Percentiles rank a stretch among this genome's conserved stretches.
These are phyloP conservation scores for Penicillium diatomitis DNA, from an alignment of 495 filamentous ascomycete genomes.

Conservation along the genomic window DNA sequence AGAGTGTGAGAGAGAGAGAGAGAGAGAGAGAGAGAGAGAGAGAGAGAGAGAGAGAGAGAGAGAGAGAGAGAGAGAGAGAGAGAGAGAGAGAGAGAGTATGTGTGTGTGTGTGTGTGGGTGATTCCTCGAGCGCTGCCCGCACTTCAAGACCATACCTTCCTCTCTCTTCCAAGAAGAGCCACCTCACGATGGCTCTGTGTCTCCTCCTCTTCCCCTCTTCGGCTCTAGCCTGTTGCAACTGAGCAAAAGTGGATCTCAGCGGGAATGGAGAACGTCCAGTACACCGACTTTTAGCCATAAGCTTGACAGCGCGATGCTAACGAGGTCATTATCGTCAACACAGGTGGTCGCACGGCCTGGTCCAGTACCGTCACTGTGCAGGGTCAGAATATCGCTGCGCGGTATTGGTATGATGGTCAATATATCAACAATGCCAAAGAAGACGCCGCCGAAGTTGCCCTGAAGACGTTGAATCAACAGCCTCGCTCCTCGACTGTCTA, in stretches of 20 bases:
- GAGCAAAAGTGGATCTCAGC: conserved; percentile 20
- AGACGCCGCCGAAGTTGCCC: conserved; percentile 73
- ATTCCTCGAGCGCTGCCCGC: too few relatives aligned
- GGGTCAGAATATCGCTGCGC: conserved; percentile 49
- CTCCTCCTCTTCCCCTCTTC: not conserved
- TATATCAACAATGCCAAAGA: conserved; percentile 82
- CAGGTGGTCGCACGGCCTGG: conserved; percentile 90
- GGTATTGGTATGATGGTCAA: conserved; percentile 88
- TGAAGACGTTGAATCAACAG: conserved; percentile 34
- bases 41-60: too few relatives aligned
- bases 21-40: too few relatives aligned
- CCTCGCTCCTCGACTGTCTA: conserved; percentile 16
- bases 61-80: too few relatives aligned
- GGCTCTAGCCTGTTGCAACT: conserved; percentile 14
- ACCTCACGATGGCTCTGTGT: not conserved
- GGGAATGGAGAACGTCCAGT: conserved; percentile 15
- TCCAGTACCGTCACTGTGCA: conserved; percentile 59
- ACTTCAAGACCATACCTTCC: not conserved
- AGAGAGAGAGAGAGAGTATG: too few relatives aligned
- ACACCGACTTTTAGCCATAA: conserved; percentile 34
- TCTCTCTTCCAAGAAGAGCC: not conserved
- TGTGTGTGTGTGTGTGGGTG: too few relatives aligned
- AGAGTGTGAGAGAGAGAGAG: too few relatives aligned
- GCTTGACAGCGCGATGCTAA: conserved; percentile 21
- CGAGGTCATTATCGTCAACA: conserved; percentile 10